Evolutionary conservation across 2,329 filamentous ascomycete genomes (phyloP).

Genomic region (Cercospora berteroae): DNA sequence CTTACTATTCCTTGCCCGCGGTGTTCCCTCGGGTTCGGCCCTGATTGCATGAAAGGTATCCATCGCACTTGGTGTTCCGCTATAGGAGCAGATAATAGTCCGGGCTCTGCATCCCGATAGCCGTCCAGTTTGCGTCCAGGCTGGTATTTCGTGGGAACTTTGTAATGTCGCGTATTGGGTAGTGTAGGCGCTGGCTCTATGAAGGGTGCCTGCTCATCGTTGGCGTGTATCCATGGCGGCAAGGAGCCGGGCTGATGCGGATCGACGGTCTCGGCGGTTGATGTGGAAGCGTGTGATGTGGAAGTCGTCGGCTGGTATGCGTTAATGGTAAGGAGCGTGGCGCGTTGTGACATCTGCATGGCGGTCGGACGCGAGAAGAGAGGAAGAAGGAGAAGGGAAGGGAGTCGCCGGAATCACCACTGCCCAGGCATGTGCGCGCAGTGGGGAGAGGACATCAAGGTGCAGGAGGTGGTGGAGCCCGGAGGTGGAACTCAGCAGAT

Average conservation of each 20-base stretch:
- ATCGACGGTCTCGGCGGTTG: conserved; percentile 21
- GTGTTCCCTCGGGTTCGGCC: conserved; percentile 36
- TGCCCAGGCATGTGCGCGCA: background rate
- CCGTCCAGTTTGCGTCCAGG: conserved; percentile 40
- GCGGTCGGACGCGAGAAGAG: conserved; percentile 1
- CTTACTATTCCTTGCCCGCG: conserved; percentile 37
- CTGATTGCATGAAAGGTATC: conserved; percentile 40
- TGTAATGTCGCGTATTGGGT: conserved; percentile 32
- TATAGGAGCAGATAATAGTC: conserved; percentile 36
- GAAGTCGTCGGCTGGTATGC: conserved; percentile 1
- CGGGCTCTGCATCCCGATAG: conserved; percentile 37
- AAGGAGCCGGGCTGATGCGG: conserved; percentile 33
- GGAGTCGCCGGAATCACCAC: background rate
- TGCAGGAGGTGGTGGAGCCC: background rate
- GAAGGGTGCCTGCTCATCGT: conserved; percentile 32
- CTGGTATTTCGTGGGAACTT: conserved; percentile 33
- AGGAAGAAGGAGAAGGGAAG: conserved; percentile 2
- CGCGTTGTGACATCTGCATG: conserved; percentile 31
- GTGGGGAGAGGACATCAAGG: background rate
- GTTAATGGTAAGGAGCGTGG: conserved; percentile 8
- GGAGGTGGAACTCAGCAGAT: conserved; percentile 1
- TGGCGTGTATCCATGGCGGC: conserved; percentile 40
- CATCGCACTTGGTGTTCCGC: conserved; percentile 37
- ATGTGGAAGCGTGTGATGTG: conserved; percentile 8
- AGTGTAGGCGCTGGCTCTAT: conserved; percentile 24